Base-by-base conservation (phyloP, 257 asterid species). In the Solanum peruvianum region DNA sequence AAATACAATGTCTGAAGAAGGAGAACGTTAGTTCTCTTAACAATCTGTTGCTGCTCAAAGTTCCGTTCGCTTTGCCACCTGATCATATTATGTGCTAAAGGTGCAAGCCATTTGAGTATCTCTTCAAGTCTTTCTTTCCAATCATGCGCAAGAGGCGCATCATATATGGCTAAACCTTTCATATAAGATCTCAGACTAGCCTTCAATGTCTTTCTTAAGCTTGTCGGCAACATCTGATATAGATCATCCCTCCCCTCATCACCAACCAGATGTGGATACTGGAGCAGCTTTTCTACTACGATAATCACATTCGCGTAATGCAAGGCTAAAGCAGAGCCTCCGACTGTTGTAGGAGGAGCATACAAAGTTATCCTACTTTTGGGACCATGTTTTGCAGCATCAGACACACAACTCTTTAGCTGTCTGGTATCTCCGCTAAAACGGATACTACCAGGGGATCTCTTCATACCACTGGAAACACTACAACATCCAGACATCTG, bases 41-140 rank as follows among this genome's bases (percentile, higher is more conserved):
- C 98, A 29, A 97, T 92, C 83, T 96, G 99, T 18, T 94, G 98
- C 90, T 96, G 99, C 86, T 97, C 99, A 31, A 95, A 92, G 70
- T 96, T 96, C 7, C 98, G 91, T 84, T 97, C 99, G 4, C 95
- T 95, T 88, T 97, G 99, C 99, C 99, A 96, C 90, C 94, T 90
- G 89, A 96, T 95, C 98, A 95, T 95, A 93, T 92, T 95, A 88
- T 96, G 99, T 7, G 99, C 98, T 13, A 97, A 83, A 1, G 99
- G 99, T 11, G 93, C 93, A 7, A 97, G 93, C 96, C 98, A 93
- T 72, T 78, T 89, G 3, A 97, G 95, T 88, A 91, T 89, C 82
- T 69, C 86, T 9, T 89, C 94, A 7, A 96, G 96, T 88, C 89
- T 93, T 87, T 93, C 95, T 86, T 88, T 93, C 99, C 99, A 97